phyloP scores from a whole-genome alignment of 345 rosid species.

The Aethionema arabicum region DNA sequence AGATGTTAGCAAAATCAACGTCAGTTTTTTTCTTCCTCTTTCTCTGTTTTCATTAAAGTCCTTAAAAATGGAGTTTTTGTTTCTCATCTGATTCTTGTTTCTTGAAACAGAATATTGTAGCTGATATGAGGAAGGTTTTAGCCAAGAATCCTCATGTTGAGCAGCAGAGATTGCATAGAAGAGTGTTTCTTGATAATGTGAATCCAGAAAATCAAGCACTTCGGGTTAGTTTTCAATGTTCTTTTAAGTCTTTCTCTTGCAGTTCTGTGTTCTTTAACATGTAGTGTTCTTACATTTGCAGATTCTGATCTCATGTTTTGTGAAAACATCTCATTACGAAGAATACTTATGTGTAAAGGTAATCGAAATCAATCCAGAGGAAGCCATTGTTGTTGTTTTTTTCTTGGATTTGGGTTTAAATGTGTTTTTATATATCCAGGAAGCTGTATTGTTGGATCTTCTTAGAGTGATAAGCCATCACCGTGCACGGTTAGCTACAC shows the following conservation, averaged over 20 bases:
- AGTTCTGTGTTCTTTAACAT: not conserved
- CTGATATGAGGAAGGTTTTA: conserved; percentile 86
- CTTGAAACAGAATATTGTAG: conserved; percentile 65
- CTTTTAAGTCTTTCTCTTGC: conserved; percentile 13
- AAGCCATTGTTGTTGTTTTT: conserved; percentile 2
- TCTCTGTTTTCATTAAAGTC: not conserved
- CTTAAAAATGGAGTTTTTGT: not conserved
- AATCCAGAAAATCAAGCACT: conserved; percentile 79
- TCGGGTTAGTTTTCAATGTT: conserved; percentile 45
- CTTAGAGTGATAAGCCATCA: conserved; percentile 86
- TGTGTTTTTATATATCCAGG: conserved; percentile 41
- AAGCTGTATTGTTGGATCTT: conserved; percentile 76
- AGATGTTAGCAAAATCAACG: conserved; percentile 72
- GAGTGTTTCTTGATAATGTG: conserved; percentile 72
- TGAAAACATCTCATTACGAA: conserved; percentile 72
- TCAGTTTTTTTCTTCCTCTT: conserved; percentile 28
- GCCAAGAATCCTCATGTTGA: conserved; percentile 89
- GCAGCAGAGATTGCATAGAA: conserved; percentile 81
- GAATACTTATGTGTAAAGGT: conserved; percentile 81
- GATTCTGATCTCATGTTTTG: conserved; percentile 76
- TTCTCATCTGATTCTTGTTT: conserved; percentile 19
- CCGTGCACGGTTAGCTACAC: conserved; percentile 74
- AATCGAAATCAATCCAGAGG: conserved; percentile 13
- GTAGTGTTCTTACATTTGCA: conserved; percentile 33
- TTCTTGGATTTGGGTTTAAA: conserved; percentile 9